Conservation (phyloP, 2,329 filamentous ascomycete genomes). For the Ramularia collo-cygni region DNA sequence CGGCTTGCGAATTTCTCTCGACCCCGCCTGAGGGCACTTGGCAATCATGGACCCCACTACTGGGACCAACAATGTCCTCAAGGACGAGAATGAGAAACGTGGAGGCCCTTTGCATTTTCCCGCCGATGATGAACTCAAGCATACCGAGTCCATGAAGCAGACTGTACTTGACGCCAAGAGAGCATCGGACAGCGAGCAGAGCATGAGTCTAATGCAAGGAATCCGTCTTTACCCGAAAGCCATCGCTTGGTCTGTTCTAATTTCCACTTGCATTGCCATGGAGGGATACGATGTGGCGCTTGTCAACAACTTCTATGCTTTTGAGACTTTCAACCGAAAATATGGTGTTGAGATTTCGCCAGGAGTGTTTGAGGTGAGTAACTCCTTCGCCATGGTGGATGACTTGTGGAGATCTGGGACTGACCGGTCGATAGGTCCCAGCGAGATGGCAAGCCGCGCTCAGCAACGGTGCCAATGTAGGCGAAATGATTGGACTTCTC, state of each 20-base stretch:
- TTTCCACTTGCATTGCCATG: conserved; percentile 89
- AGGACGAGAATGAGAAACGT: conserved; percentile 1
- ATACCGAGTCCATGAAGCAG: conserved; percentile 21
- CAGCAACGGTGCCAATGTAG: conserved; percentile 42
- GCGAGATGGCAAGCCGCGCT: conserved; percentile 43
- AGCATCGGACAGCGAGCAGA: conserved; percentile 44
- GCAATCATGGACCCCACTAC: background rate
- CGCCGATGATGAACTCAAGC: conserved; percentile 27
- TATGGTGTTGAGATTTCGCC: conserved; percentile 3
- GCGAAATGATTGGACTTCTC: conserved; percentile 39
- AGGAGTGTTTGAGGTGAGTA: conserved; percentile 1
- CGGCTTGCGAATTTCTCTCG: too few relatives aligned
- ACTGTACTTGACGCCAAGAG: conserved; percentile 37
- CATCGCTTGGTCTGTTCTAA: conserved; percentile 72
- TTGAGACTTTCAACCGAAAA: conserved; percentile 41
- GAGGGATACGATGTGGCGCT: conserved; percentile 80
- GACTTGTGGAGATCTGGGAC: too few relatives aligned
- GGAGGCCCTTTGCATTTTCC: conserved; percentile 16
- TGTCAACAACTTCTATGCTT: conserved; percentile 69
- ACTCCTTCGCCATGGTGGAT: background rate
- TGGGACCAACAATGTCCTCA: background rate
- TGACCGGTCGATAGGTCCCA: too few relatives aligned
- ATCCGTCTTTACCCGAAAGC: conserved; percentile 81
- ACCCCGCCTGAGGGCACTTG: background rate
- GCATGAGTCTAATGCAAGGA: conserved; percentile 60